These are phyloP conservation scores for Sporisorium graminicola DNA, from an alignment of 1,284 basidiomycete species.

Conservation along the genomic window DNA sequence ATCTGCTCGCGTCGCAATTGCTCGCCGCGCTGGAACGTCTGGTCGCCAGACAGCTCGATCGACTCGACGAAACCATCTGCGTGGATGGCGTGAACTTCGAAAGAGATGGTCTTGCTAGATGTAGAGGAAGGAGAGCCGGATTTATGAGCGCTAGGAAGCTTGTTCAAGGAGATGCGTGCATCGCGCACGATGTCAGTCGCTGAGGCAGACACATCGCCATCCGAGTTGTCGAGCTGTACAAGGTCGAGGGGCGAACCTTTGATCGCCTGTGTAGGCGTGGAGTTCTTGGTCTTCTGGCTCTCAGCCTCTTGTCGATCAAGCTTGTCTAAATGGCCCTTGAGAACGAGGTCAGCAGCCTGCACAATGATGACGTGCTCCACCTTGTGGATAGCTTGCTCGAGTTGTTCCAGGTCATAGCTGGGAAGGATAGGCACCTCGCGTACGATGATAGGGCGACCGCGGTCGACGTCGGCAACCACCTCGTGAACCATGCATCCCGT, in stretches of 20 bases:
- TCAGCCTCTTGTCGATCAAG: slow-evolving; percentile 27
- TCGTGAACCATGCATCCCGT: slow-evolving; percentile 95
- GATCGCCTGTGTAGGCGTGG: neutral
- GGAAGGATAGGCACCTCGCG: slow-evolving; percentile 80
- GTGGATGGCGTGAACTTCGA: slow-evolving; percentile 43
- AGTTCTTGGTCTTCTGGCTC: slow-evolving; percentile 8
- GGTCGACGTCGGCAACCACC: slow-evolving; percentile 92
- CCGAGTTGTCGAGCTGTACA: slow-evolving; percentile 5
- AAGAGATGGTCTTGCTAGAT: slow-evolving; percentile 26
- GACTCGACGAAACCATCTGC: slow-evolving; percentile 45
- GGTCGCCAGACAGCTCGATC: slow-evolving; percentile 37
- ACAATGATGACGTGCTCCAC: slow-evolving; percentile 94
- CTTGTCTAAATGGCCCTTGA: slow-evolving; percentile 45
- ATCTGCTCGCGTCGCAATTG: slow-evolving; percentile 46
- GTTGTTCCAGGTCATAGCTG: slow-evolving; percentile 79
- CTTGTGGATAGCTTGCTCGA: slow-evolving; percentile 83
- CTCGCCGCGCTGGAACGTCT: slow-evolving; percentile 45
- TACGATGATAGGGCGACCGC: slow-evolving; percentile 87
- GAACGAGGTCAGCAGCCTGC: slow-evolving; percentile 70
- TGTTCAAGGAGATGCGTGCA: slow-evolving; percentile 10
- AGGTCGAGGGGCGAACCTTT: slow-evolving; percentile 21
- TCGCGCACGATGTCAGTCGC: slow-evolving; percentile 17
- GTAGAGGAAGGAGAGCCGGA: neutral
- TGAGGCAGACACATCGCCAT: slow-evolving; percentile 18
- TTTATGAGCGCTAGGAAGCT: neutral